These are phyloP conservation scores for Prunus campanulata DNA, from an alignment of 306 rosid species.

Conservation along the genomic window DNA sequence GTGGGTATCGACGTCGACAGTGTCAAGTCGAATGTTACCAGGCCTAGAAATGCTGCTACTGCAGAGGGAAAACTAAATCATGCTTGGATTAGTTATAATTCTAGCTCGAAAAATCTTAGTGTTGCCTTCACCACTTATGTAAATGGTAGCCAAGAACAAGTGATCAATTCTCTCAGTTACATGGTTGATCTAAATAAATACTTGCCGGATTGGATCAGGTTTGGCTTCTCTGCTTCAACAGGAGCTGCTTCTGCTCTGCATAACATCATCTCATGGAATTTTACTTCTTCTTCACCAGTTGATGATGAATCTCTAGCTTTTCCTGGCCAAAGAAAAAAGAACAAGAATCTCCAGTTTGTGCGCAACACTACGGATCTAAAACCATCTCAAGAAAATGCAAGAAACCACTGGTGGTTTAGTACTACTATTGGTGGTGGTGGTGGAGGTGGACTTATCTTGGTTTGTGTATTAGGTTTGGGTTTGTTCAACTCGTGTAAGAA, in stretches of 20 bases:
- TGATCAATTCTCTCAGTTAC: not conserved
- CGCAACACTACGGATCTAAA: too few species aligned
- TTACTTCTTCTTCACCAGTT: too few species aligned
- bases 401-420: too few species aligned
- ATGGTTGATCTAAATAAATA: not conserved
- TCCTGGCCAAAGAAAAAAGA: too few species aligned
- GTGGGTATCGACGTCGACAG: conserved; percentile 27
- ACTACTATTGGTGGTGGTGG: too few species aligned
- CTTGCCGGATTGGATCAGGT: not conserved
- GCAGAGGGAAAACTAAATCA: not conserved
- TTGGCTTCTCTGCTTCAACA: conserved; percentile 32
- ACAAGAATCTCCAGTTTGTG: too few species aligned
- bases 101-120: not conserved
- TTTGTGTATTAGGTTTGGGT: too few species aligned
- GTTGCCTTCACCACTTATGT: not conserved
- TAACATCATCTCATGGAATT: too few species aligned
- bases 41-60: not conserved
- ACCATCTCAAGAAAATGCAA: too few species aligned
- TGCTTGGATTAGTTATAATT: not conserved
- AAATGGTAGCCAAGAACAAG: not conserved
- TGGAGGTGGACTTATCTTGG: too few species aligned
- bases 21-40: conserved; percentile 19
- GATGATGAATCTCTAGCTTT: too few species aligned
- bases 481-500: too few species aligned
- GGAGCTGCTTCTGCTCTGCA: not conserved